phyloP scores from a whole-genome alignment of 768 basidiomycete species.

The Lentinula detonsa region DNA sequence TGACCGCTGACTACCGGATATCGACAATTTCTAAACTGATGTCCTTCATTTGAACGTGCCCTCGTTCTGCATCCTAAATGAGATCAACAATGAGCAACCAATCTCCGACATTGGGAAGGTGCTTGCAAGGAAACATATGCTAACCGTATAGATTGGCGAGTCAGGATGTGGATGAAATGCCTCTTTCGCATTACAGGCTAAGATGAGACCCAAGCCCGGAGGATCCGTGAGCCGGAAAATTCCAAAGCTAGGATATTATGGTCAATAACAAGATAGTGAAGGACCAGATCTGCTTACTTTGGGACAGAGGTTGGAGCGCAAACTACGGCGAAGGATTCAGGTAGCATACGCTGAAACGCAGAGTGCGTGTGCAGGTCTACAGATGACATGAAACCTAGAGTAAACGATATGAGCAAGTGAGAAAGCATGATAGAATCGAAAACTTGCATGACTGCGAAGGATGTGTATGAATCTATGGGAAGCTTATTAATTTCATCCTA shows the following conservation, averaged over 20 bases:
- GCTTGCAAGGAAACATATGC: slow-evolving; percentile 19
- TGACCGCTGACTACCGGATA: slow-evolving; percentile 33
- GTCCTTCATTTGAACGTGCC: slow-evolving; percentile 77
- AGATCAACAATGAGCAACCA: background rate
- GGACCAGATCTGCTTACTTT: slow-evolving; percentile 38
- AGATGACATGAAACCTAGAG: slow-evolving; percentile 84
- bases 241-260: slow-evolving; percentile 51
- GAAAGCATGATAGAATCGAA: background rate
- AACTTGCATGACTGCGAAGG: slow-evolving; percentile 79
- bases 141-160: slow-evolving; percentile 78
- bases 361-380: slow-evolving; percentile 91
- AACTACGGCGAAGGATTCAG: slow-evolving; percentile 90
- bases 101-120: background rate
- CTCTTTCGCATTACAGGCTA: slow-evolving; percentile 61
- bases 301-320: slow-evolving; percentile 80
- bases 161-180: slow-evolving; percentile 87
- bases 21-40: slow-evolving; percentile 79
- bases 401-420: background rate
- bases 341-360: slow-evolving; percentile 83
- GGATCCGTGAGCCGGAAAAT: slow-evolving; percentile 90
- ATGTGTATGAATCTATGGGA: slow-evolving; percentile 79
- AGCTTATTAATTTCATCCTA: background rate
- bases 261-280: background rate
- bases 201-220: slow-evolving; percentile 68
- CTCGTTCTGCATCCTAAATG: slow-evolving; percentile 73